Evolutionary conservation across 2,329 filamentous ascomycete genomes (phyloP), one percentile per base, ranked within the genome.

Genomic region (Colletotrichum sp.): DNA sequence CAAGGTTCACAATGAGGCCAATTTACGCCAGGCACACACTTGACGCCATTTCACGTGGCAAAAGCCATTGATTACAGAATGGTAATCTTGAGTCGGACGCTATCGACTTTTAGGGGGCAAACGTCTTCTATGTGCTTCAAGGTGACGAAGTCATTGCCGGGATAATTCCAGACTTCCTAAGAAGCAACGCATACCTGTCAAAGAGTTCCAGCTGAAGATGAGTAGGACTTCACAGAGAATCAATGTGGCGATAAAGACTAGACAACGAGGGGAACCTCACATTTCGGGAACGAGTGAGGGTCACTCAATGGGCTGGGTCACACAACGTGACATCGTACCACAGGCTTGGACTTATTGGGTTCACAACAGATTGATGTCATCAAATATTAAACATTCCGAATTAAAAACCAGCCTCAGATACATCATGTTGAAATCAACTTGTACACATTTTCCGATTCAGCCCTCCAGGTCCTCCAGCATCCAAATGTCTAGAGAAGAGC

Each of bases 261-360:
- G 4, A 38, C 16, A 4, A 38, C 1, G 16, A 38, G 36, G 36
- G 2, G 2, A 2, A 38, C 0, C 5, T 43, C 1, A 43, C 18
- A n/a, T n/a, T 2, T n/a, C 0, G n/a, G 18, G 18, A 21, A 10
- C 3, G 18, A 4, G 18, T 48, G 36, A 38, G 36, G 36, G 4
- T 21, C 43, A 4, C n/a, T 0, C 43, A 48, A 13, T 21, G 0
- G 0, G 43, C 43, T 4, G 2, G 0, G 10, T 4, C 43, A 4
- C 6, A 48, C n/a, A 21, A 48, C 10, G n/a, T 21, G 43, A 48
- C 43, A 21, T 8, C 2, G 43, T 52, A 6, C 43, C n/a, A 52
- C n/a, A 3, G 10, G 10, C 43, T 43, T 38, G 5, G 38, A 21
- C n/a, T 52, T 52, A 13, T 52, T 52, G n/a, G 43, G 5, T 24